Conservation (phyloP, 2,329 filamentous ascomycete genomes). For the Arthrobotrys entomopaga region DNA sequence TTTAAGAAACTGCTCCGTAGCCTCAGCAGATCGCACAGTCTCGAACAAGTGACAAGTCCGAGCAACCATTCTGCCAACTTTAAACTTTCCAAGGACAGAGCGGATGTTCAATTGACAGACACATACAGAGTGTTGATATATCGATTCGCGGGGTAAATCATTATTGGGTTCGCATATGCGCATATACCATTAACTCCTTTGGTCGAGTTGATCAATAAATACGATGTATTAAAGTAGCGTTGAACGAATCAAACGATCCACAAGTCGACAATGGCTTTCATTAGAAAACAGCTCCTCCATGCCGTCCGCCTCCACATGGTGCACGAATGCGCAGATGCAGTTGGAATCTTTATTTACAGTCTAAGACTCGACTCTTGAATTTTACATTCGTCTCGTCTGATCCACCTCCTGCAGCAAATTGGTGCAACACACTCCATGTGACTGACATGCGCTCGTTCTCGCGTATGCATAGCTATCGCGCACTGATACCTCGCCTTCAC, state of each 20-base stretch:
- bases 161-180: no score
- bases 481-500: slow-evolving; percentile 44
- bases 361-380: slow-evolving; percentile 7
- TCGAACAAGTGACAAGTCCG: no score
- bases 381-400: slow-evolving; percentile 38
- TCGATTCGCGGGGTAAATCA: background rate
- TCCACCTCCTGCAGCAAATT: slow-evolving; percentile 43
- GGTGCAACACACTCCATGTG: slow-evolving; percentile 53
- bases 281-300: slow-evolving; percentile 5
- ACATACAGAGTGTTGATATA: background rate
- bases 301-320: slow-evolving; percentile 35
- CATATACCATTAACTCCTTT: no score
- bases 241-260: slow-evolving; percentile 7
- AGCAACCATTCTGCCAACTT: no score
- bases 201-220: no score
- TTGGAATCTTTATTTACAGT: slow-evolving; percentile 21
- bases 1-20: no score
- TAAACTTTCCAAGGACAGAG: no score
- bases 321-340: slow-evolving; percentile 32
- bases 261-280: slow-evolving; percentile 11
- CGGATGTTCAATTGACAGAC: no score
- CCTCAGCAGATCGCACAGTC: no score
- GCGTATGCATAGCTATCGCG: slow-evolving; percentile 53
- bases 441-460: slow-evolving; percentile 36
- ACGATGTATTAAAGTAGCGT: background rate